Evolutionary conservation across 495 filamentous ascomycete genomes (phyloP).

Genomic region (Neurospora sp.): DNA sequence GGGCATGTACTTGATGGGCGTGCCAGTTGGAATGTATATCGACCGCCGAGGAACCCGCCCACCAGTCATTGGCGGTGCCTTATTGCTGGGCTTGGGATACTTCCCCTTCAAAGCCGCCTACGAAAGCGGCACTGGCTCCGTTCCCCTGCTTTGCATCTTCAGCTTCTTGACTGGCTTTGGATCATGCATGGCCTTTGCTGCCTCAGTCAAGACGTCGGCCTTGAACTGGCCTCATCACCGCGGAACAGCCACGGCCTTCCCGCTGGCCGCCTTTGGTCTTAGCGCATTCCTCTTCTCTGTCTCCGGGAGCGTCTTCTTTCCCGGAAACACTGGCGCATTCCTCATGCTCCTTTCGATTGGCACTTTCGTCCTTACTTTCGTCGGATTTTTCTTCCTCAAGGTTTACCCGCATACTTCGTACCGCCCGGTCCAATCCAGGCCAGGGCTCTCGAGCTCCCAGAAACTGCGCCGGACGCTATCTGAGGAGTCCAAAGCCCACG

Average conservation of each 20-base stretch:
- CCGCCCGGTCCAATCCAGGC: slow-evolving; percentile 44
- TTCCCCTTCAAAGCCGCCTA: slow-evolving; percentile 63
- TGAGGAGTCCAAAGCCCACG: not conserved
- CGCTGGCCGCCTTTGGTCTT: slow-evolving; percentile 82
- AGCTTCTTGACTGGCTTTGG: slow-evolving; percentile 78
- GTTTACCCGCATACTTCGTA: slow-evolving; percentile 62
- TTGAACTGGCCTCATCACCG: slow-evolving; percentile 87
- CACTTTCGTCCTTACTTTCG: slow-evolving; percentile 63
- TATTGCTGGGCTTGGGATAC: slow-evolving; percentile 67
- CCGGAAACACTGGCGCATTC: slow-evolving; percentile 71
- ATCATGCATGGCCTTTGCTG: slow-evolving; percentile 77
- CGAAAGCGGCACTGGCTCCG: slow-evolving; percentile 51
- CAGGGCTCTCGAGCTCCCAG: slow-evolving; percentile 51
- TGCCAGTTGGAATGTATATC: slow-evolving; percentile 80
- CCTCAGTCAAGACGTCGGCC: slow-evolving; percentile 77
- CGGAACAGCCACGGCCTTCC: slow-evolving; percentile 90
- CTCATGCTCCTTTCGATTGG: slow-evolving; percentile 70
- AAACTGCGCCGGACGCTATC: slow-evolving; percentile 32
- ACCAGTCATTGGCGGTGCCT: slow-evolving; percentile 60
- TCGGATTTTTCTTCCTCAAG: slow-evolving; percentile 71
- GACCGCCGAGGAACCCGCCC: slow-evolving; percentile 74
- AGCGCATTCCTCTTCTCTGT: slow-evolving; percentile 94
- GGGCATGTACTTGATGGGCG: slow-evolving; percentile 88
- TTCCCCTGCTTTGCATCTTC: slow-evolving; percentile 68
- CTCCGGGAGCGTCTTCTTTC: slow-evolving; percentile 67